Evolutionary conservation across 441 rosid genomes (phyloP), one percentile per base, ranked within the genome.

Genomic region (Brassica hybrid): DNA sequence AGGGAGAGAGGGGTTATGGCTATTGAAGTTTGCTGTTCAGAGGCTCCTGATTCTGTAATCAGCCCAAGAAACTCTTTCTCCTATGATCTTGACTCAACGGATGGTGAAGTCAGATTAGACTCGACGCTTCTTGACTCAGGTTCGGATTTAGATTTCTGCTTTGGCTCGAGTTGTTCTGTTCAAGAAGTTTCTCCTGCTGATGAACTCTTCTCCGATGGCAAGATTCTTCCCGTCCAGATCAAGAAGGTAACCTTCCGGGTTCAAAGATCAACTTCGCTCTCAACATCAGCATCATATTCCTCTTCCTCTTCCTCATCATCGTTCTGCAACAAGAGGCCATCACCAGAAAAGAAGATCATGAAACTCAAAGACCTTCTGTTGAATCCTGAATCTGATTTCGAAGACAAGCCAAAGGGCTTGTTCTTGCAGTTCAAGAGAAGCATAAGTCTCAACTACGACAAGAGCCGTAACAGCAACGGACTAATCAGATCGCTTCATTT

Each of bases 191-290:
- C 32, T 27, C 32, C 32, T 4, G 32, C 32, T 27, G 97, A 94
- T 73, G 97, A 94, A 86, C 96, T 94, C 18, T 94, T 94, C 86
- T 87, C 88, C 66, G 79, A 90, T 72, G 98, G 98, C 61, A 92
- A 86, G 85, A 91, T 94, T 84, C 88, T 87, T 50, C 96, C 96
- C 0, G 67, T 84, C 3, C 79, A 86, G 84, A 89, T 90, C 83
- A 89, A 87, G 89, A 86, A 85, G 81, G 64, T 56, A 43, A 75
- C 67, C 13, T 77, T 67, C 25, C 34, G 58, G 0, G 77, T 50
- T 67, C 77, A 52, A 11, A 81, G 64, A 41, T 69, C 83, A 11
- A 12, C 76, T 38, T 79, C 85, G 9, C 65, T 54, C 2, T 48
- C 82, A 1, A 64, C 78, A 63, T 63, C 74, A 7, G 8, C 83